A percentile compares a stretch with the other conserved stretches of the same genome.
Conservation (phyloP, 148 eudicot genomes). For the Rhododendron williamsianum region DNA sequence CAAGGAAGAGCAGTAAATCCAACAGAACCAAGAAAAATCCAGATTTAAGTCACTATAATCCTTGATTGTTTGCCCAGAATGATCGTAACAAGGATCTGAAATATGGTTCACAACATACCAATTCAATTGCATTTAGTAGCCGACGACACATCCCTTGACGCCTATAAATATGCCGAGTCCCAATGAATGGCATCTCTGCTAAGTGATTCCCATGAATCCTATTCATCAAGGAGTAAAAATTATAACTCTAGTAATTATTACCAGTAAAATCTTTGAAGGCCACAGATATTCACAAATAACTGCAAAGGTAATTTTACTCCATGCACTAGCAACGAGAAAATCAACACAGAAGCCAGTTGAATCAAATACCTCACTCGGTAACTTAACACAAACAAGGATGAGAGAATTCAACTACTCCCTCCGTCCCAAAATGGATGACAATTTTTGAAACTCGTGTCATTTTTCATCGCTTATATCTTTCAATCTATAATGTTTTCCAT, state of each 20-base stretch:
- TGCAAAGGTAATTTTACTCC: background rate
- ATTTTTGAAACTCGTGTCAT: no score
- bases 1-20: background rate
- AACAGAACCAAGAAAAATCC: background rate
- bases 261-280: background rate
- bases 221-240: slow-evolving; percentile 14
- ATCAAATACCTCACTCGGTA: background rate
- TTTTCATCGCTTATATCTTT: no score
- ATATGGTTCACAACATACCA: slow-evolving; percentile 37
- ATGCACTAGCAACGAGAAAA: background rate
- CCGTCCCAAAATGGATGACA: no score
- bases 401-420: background rate
- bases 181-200: slow-evolving; percentile 99
- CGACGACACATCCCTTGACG: slow-evolving; percentile 96
- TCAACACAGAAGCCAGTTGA: background rate
- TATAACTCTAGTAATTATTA: background rate
- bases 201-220: slow-evolving; percentile 79
- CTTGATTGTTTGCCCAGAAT: background rate
- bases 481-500: no score
- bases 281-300: background rate
- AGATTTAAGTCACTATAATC: background rate
- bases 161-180: slow-evolving; percentile 71
- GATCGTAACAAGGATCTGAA: background rate
- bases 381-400: background rate
- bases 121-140: slow-evolving; percentile 67